These are phyloP conservation scores for Gigaspora rosea DNA, from an alignment of 192 early-diverging fungal species.

Conservation along the genomic window DNA sequence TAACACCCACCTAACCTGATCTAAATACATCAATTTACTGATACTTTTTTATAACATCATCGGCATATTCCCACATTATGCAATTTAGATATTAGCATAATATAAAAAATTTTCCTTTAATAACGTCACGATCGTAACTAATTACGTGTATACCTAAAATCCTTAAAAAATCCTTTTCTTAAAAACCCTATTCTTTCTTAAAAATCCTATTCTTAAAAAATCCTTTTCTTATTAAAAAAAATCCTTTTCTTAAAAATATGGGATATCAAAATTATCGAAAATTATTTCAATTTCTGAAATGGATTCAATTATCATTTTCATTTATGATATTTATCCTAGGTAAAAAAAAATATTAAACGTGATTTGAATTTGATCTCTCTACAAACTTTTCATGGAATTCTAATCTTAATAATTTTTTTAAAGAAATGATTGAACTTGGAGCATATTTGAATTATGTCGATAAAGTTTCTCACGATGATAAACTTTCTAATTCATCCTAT, in stretches of 20 bases:
- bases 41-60: too few relatives aligned
- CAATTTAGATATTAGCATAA: too few relatives aligned
- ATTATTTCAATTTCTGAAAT: background rate
- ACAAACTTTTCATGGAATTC: background rate
- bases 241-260: background rate
- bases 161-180: too few relatives aligned
- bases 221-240: too few relatives aligned
- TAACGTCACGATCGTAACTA: too few relatives aligned
- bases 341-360: background rate
- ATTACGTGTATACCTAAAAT: too few relatives aligned
- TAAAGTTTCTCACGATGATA: background rate
- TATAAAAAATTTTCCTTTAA: too few relatives aligned
- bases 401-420: background rate
- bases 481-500: background rate
- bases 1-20: too few relatives aligned
- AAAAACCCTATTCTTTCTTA: too few relatives aligned
- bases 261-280: background rate
- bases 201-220: too few relatives aligned
- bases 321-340: background rate
- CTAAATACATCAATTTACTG: too few relatives aligned
- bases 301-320: background rate
- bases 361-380: background rate
- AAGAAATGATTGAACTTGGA: slow-evolving; percentile 10
- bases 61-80: too few relatives aligned
- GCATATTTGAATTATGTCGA: background rate